Percentiles rank a stretch among this genome's conserved stretches.
Conservation (phyloP, 73 alveolate genomes). For the Stentor coeruleus region DNA sequence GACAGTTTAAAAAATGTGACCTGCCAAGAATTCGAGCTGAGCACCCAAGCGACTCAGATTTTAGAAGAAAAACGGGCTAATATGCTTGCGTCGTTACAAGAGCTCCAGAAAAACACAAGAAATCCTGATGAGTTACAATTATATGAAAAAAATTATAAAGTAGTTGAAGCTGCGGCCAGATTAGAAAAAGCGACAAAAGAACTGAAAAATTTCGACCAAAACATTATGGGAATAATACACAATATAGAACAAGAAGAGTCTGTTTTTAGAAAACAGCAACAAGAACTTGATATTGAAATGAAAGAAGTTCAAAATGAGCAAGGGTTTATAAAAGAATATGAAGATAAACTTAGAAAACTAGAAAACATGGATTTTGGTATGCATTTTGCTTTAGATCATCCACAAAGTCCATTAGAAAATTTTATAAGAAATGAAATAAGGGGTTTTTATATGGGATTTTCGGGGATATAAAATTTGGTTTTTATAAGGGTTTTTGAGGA, state of each 20-base stretch:
- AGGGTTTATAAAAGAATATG: not conserved
- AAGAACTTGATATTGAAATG: not conserved
- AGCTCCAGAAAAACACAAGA: not conserved
- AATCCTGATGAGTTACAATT: not conserved
- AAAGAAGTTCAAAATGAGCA: not conserved
- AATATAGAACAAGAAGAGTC: slow-evolving; percentile 7
- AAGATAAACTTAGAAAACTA: not conserved
- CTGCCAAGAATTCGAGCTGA: not conserved
- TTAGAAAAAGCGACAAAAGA: not conserved
- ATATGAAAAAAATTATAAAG: not conserved
- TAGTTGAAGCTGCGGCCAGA: slow-evolving; percentile 4
- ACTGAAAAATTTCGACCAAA: not conserved
- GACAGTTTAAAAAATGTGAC: not conserved
- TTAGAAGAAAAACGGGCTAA: not conserved
- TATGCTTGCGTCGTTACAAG: slow-evolving; percentile 14
- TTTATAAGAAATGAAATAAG: not conserved
- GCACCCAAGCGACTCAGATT: not conserved
- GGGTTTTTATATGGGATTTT: no score
- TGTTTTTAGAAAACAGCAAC: not conserved
- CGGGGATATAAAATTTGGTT: no score
- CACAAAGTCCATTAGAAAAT: not conserved
- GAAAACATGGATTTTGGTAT: not conserved
- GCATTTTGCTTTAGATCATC: not conserved
- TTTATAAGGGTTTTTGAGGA: not conserved
- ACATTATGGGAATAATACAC: not conserved